A percentile compares a stretch with the other conserved stretches of the same genome.
These are phyloP conservation scores for Sporothrix phasma DNA, from an alignment of 2,329 filamentous ascomycete genomes.

Conservation along the genomic window DNA sequence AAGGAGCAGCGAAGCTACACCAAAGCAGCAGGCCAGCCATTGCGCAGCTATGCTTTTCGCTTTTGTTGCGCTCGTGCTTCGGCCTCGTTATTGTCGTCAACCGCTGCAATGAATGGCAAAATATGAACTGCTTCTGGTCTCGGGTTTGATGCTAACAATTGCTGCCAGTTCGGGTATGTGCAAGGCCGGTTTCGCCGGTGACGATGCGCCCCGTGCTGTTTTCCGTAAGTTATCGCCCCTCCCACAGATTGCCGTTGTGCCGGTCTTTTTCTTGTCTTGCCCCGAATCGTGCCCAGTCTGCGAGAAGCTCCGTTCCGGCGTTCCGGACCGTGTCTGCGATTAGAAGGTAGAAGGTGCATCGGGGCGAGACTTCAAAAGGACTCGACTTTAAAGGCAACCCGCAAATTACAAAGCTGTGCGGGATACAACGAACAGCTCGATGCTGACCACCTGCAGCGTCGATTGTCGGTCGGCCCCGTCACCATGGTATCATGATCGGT, in stretches of 20 bases:
- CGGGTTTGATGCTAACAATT: constrained; percentile 29
- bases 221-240: constrained; percentile 72
- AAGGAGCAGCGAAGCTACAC: background rate
- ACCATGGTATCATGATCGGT: constrained; percentile 99
- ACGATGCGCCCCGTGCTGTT: constrained; percentile 98
- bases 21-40: background rate
- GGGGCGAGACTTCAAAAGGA: no score
- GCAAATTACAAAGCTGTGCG: background rate
- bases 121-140: background rate
- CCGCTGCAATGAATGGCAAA: background rate
- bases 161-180: constrained; percentile 94
- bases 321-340: background rate
- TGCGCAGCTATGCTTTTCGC: background rate
- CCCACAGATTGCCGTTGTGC: background rate
- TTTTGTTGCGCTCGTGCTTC: background rate
- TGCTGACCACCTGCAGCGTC: constrained; percentile 56
- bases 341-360: background rate
- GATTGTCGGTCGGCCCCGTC: constrained; percentile 98
- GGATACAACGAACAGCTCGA: background rate
- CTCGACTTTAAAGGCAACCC: no score
- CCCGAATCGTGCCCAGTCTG: background rate
- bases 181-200: constrained; percentile 99
- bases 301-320: background rate
- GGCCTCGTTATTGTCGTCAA: background rate
- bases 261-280: background rate